These are phyloP conservation scores for Xylogone sp. DNA, from an alignment of 2,329 filamentous ascomycete species.

Conservation along the genomic window DNA sequence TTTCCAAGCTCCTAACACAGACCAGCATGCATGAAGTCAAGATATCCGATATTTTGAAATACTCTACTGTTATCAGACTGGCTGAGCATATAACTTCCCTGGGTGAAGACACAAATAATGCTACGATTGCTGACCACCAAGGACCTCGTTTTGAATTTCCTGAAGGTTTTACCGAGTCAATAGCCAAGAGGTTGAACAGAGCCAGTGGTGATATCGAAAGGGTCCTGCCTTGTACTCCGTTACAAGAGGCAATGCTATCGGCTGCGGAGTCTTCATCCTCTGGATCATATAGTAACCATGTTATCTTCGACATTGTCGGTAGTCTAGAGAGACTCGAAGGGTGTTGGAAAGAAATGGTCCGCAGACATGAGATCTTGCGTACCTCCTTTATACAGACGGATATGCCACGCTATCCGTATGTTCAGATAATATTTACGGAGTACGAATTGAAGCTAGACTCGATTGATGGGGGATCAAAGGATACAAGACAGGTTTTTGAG, in stretches of 20 bases:
- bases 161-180: conserved; percentile 14
- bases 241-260: conserved; percentile 85
- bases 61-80: conserved; percentile 63
- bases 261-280: conserved; percentile 39
- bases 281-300: conserved; percentile 68
- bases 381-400: conserved; percentile 71
- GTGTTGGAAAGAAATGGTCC: conserved; percentile 60
- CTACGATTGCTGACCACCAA: no score
- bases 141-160: conserved; percentile 16
- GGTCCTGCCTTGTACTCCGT: conserved; percentile 76
- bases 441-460: conserved; percentile 27
- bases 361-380: conserved; percentile 71
- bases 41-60: conserved; percentile 66
- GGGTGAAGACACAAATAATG: no score
- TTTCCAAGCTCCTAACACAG: conserved; percentile 55
- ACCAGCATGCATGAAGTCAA: conserved; percentile 46
- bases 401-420: conserved; percentile 57
- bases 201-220: conserved; percentile 37
- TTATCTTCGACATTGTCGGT: conserved; percentile 57
- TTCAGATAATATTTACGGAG: conserved; percentile 63
- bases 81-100: conserved; percentile 30
- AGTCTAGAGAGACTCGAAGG: conserved; percentile 45
- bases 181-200: conserved; percentile 12
- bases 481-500: background rate
- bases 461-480: background rate